Conservation (phyloP, 768 basidiomycete genomes). For the Boletus reticuloceps region DNA sequence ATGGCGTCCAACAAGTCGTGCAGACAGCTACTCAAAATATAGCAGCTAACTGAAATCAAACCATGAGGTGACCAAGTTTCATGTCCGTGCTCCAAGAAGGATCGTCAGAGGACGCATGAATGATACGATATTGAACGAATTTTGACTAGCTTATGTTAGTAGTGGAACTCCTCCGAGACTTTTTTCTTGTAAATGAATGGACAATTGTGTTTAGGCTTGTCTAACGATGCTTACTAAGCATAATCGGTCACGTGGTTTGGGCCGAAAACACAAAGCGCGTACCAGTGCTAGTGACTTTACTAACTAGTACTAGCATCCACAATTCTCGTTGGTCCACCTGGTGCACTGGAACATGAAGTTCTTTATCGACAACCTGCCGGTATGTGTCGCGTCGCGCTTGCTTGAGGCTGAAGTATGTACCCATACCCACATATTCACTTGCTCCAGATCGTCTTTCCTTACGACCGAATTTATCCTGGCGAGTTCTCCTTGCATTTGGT, state of each 20-base stretch:
- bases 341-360: conserved; percentile 60
- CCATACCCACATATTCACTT: neutral
- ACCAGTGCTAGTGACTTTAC: too few species aligned
- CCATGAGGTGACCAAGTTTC: neutral
- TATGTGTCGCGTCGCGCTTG: conserved; percentile 33
- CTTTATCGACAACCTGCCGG: conserved; percentile 76
- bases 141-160: neutral
- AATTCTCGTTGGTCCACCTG: neutral
- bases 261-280: too few species aligned
- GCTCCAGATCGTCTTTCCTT: conserved; percentile 81
- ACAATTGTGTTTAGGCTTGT: neutral
- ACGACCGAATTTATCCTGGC: conserved; percentile 96
- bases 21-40: conserved; percentile 35
- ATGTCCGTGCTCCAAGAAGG: neutral
- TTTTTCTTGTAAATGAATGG: neutral
- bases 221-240: too few species aligned
- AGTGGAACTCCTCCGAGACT: neutral
- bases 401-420: neutral
- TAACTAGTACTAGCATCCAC: too few species aligned
- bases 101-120: neutral
- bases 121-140: neutral
- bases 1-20: conserved; percentile 32
- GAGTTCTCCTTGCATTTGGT: conserved; percentile 18
- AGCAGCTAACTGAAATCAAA: conserved; percentile 23
- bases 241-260: conserved; percentile 14